These are phyloP conservation scores for Hypoxylon sp. DNA, from an alignment of 2,329 filamentous ascomycete genomes.

Conservation along the genomic window DNA sequence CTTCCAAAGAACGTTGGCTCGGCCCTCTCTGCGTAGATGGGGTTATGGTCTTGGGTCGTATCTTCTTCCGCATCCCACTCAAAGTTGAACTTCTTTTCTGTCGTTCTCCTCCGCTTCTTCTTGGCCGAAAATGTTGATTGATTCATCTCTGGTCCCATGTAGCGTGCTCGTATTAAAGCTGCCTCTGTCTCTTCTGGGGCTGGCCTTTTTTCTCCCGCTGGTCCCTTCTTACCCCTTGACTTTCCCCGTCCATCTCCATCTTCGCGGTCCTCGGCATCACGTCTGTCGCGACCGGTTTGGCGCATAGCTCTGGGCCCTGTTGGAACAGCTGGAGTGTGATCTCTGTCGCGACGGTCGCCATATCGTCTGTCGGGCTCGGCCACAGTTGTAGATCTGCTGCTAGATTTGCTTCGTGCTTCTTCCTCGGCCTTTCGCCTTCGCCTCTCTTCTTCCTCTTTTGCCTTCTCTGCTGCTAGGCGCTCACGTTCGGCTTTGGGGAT, in stretches of 20 bases:
- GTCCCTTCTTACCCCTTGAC: slow-evolving; percentile 38
- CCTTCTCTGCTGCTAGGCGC: slow-evolving; percentile 77
- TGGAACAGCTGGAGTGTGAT: slow-evolving; percentile 62
- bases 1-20: slow-evolving; percentile 74
- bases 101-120: slow-evolving; percentile 94
- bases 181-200: slow-evolving; percentile 76
- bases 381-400: slow-evolving; percentile 49
- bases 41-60: slow-evolving; percentile 86
- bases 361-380: slow-evolving; percentile 52
- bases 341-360: slow-evolving; percentile 49
- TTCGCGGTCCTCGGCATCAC: slow-evolving; percentile 57
- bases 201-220: slow-evolving; percentile 49
- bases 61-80: slow-evolving; percentile 98
- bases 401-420: slow-evolving; percentile 50
- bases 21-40: slow-evolving; percentile 78
- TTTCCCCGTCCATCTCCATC: slow-evolving; percentile 58
- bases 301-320: slow-evolving; percentile 82
- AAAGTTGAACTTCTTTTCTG: slow-evolving; percentile 98
- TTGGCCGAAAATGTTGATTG: slow-evolving; percentile 89
- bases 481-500: slow-evolving; percentile 82
- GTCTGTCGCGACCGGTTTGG: slow-evolving; percentile 58
- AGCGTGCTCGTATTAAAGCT: slow-evolving; percentile 81
- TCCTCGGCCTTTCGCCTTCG: slow-evolving; percentile 50
- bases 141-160: slow-evolving; percentile 92
- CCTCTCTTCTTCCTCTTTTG: slow-evolving; percentile 74